These are phyloP conservation scores for Xylariaceae sp. DNA, from an alignment of 2,329 filamentous ascomycete species.

Conservation along the genomic window DNA sequence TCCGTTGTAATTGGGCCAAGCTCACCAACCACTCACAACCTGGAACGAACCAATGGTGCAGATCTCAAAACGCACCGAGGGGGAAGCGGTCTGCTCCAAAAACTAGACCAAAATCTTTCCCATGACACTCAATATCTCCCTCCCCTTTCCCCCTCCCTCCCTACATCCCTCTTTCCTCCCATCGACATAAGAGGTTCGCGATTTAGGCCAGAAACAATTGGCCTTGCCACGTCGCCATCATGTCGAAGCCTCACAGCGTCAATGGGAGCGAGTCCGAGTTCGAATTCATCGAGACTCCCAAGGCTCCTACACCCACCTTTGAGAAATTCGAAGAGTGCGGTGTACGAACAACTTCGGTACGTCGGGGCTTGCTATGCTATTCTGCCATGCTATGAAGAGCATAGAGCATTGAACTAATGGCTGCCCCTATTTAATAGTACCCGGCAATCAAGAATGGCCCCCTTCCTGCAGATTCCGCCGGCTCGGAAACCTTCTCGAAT, in stretches of 20 bases:
- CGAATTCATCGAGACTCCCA: conserved; percentile 68
- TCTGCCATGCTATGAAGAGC: background rate
- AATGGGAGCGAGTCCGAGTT: conserved; percentile 62
- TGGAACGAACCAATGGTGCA: conserved; percentile 20
- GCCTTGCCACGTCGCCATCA: conserved; percentile 45
- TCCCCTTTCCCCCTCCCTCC: conserved; percentile 22
- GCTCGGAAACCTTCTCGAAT: conserved; percentile 89
- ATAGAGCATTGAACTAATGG: conserved; percentile 24
- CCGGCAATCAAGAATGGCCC: conserved; percentile 93
- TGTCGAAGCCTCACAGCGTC: conserved; percentile 56
- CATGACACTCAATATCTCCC: conserved; percentile 15
- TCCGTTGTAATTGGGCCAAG: conserved; percentile 17
- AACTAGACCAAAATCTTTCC: conserved; percentile 27
- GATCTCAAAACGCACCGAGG: conserved; percentile 27
- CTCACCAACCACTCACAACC: conserved; percentile 32
- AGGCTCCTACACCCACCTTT: conserved; percentile 55
- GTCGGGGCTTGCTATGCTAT: conserved; percentile 32
- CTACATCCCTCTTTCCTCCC: background rate
- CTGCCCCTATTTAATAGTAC: conserved; percentile 60
- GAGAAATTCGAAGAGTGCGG: conserved; percentile 62
- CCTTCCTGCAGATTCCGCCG: conserved; percentile 86
- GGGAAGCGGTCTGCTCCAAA: conserved; percentile 37
- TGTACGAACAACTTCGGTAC: conserved; percentile 61
- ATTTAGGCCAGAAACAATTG: conserved; percentile 28
- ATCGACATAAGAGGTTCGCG: conserved; percentile 22